A percentile compares a stretch with the other conserved stretches of the same genome.
Conservation (phyloP, 495 filamentous ascomycete genomes). For the Lichina pygmaea region DNA sequence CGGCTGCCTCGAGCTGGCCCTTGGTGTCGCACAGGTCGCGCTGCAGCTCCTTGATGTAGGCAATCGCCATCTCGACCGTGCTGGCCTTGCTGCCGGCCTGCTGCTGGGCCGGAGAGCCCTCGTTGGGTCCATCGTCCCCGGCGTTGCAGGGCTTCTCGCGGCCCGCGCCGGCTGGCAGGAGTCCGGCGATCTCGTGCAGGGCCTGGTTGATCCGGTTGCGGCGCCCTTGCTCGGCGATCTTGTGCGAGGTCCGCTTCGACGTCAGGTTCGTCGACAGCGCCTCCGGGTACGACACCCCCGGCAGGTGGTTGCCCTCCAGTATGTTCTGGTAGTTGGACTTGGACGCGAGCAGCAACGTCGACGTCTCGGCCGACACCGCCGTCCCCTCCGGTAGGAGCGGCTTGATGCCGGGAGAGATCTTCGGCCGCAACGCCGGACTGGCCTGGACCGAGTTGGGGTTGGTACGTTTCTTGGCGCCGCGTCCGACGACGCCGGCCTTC, state of each 20-base stretch:
- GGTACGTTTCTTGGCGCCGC: conserved; percentile 35
- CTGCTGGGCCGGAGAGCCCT: not conserved
- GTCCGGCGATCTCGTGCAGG: conserved; percentile 64
- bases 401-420: conserved; percentile 85
- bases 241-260: conserved; percentile 91
- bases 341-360: conserved; percentile 63
- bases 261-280: conserved; percentile 78
- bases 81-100: conserved; percentile 53
- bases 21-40: conserved; percentile 42
- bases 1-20: conserved; percentile 32
- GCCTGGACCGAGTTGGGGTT: conserved; percentile 54
- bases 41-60: conserved; percentile 74
- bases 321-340: conserved; percentile 99
- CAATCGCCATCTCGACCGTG: conserved; percentile 85
- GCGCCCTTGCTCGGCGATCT: conserved; percentile 88
- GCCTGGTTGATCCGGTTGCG: conserved; percentile 88
- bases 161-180: conserved; percentile 29
- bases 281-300: conserved; percentile 74
- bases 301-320: conserved; percentile 69
- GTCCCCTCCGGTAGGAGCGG: conserved; percentile 50
- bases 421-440: conserved; percentile 65
- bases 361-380: conserved; percentile 28
- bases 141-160: conserved; percentile 1
- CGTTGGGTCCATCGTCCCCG: not conserved
- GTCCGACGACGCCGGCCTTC: not conserved